A percentile compares a stretch with the other conserved stretches of the same genome.
Evolutionary conservation across 768 basidiomycete species (phyloP).

Genomic region (Phylloporus sp.): DNA sequence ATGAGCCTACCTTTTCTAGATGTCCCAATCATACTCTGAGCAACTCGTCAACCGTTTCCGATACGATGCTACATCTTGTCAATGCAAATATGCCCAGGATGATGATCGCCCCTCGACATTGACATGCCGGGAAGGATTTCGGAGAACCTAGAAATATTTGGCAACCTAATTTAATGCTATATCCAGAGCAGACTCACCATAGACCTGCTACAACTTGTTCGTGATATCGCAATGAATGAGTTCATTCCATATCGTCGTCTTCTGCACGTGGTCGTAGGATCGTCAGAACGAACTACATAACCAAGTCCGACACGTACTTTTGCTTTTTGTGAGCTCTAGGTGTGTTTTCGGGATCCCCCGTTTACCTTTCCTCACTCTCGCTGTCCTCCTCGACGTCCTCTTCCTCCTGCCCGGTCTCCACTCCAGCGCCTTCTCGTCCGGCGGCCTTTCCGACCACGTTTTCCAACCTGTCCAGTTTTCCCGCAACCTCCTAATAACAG

Average conservation of each 20-base stretch:
- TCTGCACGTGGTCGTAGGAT: constrained; percentile 16
- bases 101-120: too few species aligned
- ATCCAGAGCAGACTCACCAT: too few species aligned
- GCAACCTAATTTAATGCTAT: too few species aligned
- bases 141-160: too few species aligned
- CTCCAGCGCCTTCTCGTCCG: constrained; percentile 36
- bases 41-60: too few species aligned
- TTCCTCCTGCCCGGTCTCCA: constrained; percentile 33
- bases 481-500: constrained; percentile 57
- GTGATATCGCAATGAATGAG: too few species aligned
- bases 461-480: constrained; percentile 71
- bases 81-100: too few species aligned
- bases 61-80: too few species aligned
- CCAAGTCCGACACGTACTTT: constrained; percentile 11
- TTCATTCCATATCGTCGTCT: constrained; percentile 57
- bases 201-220: too few species aligned
- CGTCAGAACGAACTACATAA: constrained; percentile 8
- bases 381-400: constrained; percentile 28
- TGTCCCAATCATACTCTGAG: too few species aligned
- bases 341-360: constrained; percentile 19
- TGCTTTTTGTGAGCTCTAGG: constrained; percentile 30
- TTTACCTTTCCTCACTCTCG: constrained; percentile 34
- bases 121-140: too few species aligned
- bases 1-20: too few species aligned
- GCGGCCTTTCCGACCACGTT: constrained; percentile 59